phyloP scores from a whole-genome alignment of 352 stramenopile species.

The Globisporangium cylindrosporum region DNA sequence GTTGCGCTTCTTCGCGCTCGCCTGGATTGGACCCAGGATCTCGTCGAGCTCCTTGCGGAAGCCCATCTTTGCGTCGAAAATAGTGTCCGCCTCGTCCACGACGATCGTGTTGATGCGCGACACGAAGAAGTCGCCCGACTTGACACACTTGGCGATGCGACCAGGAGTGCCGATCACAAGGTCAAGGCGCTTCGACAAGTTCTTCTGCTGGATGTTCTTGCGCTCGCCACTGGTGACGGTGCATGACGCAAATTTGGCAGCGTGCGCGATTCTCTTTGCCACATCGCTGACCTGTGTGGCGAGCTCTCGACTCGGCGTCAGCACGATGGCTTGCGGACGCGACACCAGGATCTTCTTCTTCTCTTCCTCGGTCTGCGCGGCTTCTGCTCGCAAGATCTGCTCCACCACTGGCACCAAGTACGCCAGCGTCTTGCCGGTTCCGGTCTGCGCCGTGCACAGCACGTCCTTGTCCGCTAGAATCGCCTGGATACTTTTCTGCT shows the following conservation, averaged over 20 bases:
- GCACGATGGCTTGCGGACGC: conserved; percentile 48
- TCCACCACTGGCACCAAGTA: conserved; percentile 62
- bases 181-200: conserved; percentile 47
- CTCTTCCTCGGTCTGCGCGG: conserved; percentile 18
- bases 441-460: conserved; percentile 62
- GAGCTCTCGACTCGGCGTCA: conserved; percentile 69
- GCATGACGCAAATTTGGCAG: conserved; percentile 63
- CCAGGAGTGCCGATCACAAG: conserved; percentile 77
- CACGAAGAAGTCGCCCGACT: conserved; percentile 69
- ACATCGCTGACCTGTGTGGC: conserved; percentile 65
- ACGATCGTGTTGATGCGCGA: conserved; percentile 69
- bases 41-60: conserved; percentile 74
- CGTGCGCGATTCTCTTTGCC: conserved; percentile 63
- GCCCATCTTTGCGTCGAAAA: conserved; percentile 83
- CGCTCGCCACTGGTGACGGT: conserved; percentile 64
- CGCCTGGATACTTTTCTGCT: conserved; percentile 46
- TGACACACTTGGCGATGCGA: conserved; percentile 68
- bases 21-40: conserved; percentile 60
- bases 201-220: conserved; percentile 65
- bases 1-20: conserved; percentile 56
- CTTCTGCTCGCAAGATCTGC: conserved; percentile 44
- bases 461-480: conserved; percentile 38
- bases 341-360: conserved; percentile 22
- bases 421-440: conserved; percentile 66
- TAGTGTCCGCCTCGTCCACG: conserved; percentile 76